These are phyloP conservation scores for Cyberlindnera maritima DNA, from an alignment of 805 yeast species.

Conservation along the genomic window DNA sequence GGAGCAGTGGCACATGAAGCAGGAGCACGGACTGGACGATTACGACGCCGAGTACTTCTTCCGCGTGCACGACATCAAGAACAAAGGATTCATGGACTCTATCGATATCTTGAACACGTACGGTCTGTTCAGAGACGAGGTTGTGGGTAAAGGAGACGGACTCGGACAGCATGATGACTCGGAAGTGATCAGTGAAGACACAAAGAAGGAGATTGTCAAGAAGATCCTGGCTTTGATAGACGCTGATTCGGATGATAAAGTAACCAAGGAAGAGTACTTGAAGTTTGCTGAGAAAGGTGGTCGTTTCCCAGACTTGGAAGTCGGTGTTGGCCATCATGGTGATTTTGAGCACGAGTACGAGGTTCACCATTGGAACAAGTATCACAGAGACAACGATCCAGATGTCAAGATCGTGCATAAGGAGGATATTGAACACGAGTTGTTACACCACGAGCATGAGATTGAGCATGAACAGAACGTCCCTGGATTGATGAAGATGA, in stretches of 20 bases:
- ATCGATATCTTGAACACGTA: conserved; percentile 75
- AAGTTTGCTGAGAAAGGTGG: conserved; percentile 59
- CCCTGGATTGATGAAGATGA: conserved; percentile 34
- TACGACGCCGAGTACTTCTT: conserved; percentile 78
- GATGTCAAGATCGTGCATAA: conserved; percentile 76
- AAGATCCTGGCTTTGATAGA: conserved; percentile 62
- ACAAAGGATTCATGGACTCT: conserved; percentile 52
- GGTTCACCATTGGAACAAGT: conserved; percentile 89
- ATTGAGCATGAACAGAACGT: conserved; percentile 78
- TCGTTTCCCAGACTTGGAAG: conserved; percentile 85
- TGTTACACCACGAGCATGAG: conserved; percentile 50
- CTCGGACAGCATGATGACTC: conserved; percentile 75
- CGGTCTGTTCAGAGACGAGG: conserved; percentile 69
- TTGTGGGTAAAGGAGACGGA: conserved; percentile 88
- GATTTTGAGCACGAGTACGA: conserved; percentile 94
- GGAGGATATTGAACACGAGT: conserved; percentile 72
- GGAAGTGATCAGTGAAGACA: conserved; percentile 53
- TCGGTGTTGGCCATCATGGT: conserved; percentile 92
- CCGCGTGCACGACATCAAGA: conserved; percentile 69
- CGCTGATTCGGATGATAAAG: conserved; percentile 58
- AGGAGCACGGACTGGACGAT: conserved; percentile 76
- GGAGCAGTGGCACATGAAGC: conserved; percentile 89
- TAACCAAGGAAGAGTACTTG: conserved; percentile 69
- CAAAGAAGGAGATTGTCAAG: conserved; percentile 49
- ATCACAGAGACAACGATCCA: conserved; percentile 75